These are phyloP conservation scores for Prototheca stagnorum DNA, from an alignment of 163 green algal species.

Conservation along the genomic window DNA sequence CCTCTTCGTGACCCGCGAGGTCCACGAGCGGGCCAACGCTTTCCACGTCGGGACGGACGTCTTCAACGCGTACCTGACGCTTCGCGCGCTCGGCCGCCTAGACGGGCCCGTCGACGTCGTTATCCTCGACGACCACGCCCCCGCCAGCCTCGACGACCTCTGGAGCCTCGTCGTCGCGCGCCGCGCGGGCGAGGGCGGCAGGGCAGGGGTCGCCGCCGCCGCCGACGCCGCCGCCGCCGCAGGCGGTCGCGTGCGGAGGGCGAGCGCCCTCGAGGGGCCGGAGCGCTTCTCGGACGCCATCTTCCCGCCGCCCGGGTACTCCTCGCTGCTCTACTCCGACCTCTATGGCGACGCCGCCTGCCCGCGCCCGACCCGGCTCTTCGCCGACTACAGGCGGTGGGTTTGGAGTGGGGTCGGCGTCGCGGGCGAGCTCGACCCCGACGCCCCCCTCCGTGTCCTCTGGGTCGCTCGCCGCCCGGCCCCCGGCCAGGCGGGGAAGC, in stretches of 20 bases:
- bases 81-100: slow-evolving; percentile 17
- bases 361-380: slow-evolving; percentile 11
- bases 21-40: slow-evolving; percentile 22
- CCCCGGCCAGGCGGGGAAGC: neutral
- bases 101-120: slow-evolving; percentile 6
- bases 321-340: slow-evolving; percentile 25
- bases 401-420: slow-evolving; percentile 1
- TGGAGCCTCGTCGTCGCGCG: slow-evolving; percentile 1
- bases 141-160: slow-evolving; percentile 12
- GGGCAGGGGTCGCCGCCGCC: slow-evolving; percentile 7
- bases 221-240: neutral
- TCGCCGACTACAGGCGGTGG: slow-evolving; percentile 7
- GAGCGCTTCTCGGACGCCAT: slow-evolving; percentile 3
- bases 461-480: no score
- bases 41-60: slow-evolving; percentile 26
- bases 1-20: slow-evolving; percentile 20
- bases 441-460: no score
- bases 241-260: neutral
- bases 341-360: slow-evolving; percentile 18
- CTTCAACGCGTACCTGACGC: slow-evolving; percentile 20
- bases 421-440: neutral
- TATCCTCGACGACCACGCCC: slow-evolving; percentile 16
- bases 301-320: slow-evolving; percentile 22
- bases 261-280: neutral
- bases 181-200: neutral